Evolutionary conservation across 108 stramenopile genomes (phyloP).

Genomic region (Fragilaria crotonensis): DNA sequence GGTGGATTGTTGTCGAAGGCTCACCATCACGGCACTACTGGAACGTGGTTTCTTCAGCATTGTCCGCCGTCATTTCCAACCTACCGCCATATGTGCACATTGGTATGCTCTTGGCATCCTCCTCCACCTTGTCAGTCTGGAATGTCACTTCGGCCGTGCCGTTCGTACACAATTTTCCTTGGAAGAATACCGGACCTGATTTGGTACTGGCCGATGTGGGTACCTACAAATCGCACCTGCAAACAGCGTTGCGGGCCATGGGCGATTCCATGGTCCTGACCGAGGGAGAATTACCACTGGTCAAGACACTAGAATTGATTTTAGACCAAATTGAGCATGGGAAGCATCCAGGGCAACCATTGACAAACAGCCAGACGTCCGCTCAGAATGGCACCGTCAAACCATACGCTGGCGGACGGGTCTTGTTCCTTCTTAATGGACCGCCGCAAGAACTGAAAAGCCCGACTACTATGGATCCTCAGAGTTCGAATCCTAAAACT

Average conservation of each 20-base stretch:
- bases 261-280: slow-evolving; percentile 9
- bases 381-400: neutral
- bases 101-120: slow-evolving; percentile 17
- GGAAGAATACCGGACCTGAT: neutral
- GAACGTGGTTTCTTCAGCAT: slow-evolving; percentile 10
- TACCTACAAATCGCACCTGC: slow-evolving; percentile 20
- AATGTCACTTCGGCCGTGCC: slow-evolving; percentile 19
- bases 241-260: slow-evolving; percentile 33
- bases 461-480: too few relatives aligned
- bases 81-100: slow-evolving; percentile 36
- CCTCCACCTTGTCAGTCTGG: slow-evolving; percentile 14
- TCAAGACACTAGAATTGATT: neutral
- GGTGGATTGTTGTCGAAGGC: slow-evolving; percentile 48
- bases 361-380: neutral
- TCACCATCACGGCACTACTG: slow-evolving; percentile 20
- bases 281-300: neutral
- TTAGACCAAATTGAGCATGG: neutral
- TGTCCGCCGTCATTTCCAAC: slow-evolving; percentile 1
- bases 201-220: slow-evolving; percentile 22
- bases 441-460: slow-evolving; percentile 18
- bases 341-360: slow-evolving; percentile 1
- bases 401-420: slow-evolving; percentile 25
- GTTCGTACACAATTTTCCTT: slow-evolving; percentile 18
- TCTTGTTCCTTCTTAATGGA: slow-evolving; percentile 32
- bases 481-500: neutral